These are phyloP conservation scores for Penicillium ucsense DNA, from an alignment of 495 filamentous ascomycete genomes.

Conservation along the genomic window DNA sequence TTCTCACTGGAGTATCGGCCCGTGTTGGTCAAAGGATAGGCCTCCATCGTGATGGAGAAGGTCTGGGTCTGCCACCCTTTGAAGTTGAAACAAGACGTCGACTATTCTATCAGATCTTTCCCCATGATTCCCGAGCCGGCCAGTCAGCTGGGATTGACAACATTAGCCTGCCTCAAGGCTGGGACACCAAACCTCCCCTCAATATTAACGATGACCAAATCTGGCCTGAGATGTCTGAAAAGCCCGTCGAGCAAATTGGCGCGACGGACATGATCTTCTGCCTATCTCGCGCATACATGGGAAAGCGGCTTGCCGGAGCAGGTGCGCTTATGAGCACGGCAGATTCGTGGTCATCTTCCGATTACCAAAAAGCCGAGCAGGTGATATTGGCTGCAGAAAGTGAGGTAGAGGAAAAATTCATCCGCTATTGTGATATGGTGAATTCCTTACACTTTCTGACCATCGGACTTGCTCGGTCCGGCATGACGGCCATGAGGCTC, in stretches of 20 bases:
- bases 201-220: slow-evolving; percentile 51
- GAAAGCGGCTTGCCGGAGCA: slow-evolving; percentile 5
- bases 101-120: slow-evolving; percentile 36
- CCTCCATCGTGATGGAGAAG: slow-evolving; percentile 38
- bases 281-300: slow-evolving; percentile 48
- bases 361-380: slow-evolving; percentile 33
- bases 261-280: slow-evolving; percentile 74
- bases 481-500: slow-evolving; percentile 11
- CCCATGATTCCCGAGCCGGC: slow-evolving; percentile 27
- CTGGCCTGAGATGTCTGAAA: slow-evolving; percentile 23
- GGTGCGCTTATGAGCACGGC: slow-evolving; percentile 1
- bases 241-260: slow-evolving; percentile 35
- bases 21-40: slow-evolving; percentile 41
- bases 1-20: slow-evolving; percentile 33
- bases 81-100: slow-evolving; percentile 41
- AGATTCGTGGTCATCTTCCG: slow-evolving; percentile 2
- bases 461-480: slow-evolving; percentile 39
- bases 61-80: slow-evolving; percentile 32
- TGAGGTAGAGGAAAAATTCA: slow-evolving; percentile 31
- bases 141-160: slow-evolving; percentile 18
- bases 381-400: slow-evolving; percentile 18
- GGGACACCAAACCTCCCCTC: slow-evolving; percentile 29
- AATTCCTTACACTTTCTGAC: slow-evolving; percentile 56
- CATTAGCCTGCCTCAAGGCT: slow-evolving; percentile 9
- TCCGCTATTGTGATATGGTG: slow-evolving; percentile 45